Percentiles rank a stretch among this genome's conserved stretches.
Conservation (phyloP, 2,329 filamentous ascomycete genomes). For the Teratosphaeria epicoccoides region DNA sequence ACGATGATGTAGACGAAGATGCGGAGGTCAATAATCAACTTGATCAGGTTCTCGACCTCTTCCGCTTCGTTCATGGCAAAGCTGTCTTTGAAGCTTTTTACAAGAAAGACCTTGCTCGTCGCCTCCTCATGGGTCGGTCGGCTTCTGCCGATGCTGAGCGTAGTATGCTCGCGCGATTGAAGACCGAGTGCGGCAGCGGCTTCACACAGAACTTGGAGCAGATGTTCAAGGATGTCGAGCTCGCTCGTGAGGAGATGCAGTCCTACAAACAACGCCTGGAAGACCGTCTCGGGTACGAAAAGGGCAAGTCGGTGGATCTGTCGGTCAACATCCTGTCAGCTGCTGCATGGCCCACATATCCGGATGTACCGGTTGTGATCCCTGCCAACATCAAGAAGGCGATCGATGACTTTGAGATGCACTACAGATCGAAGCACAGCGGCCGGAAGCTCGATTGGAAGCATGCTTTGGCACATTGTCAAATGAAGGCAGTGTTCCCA, state of each 20-base stretch:
- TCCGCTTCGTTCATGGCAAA: conserved; percentile 94
- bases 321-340: conserved; percentile 84
- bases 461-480: conserved; percentile 82
- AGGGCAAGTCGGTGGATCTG: conserved; percentile 57
- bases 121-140: conserved; percentile 82
- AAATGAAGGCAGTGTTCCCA: conserved; percentile 69
- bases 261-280: conserved; percentile 64
- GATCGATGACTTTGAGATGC: conserved; percentile 68
- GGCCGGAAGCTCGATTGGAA: conserved; percentile 85
- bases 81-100: conserved; percentile 98
- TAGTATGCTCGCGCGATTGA: conserved; percentile 85
- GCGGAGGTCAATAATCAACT: conserved; percentile 84
- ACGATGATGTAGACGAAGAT: conserved; percentile 72
- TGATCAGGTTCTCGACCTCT: conserved; percentile 85
- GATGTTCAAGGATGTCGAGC: conserved; percentile 98
- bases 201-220: conserved; percentile 97
- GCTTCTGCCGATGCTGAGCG: conserved; percentile 91
- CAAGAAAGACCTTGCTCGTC: conserved; percentile 88
- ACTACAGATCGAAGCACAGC: conserved; percentile 83
- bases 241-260: conserved; percentile 86
- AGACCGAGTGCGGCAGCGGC: conserved; percentile 82
- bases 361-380: conserved; percentile 63
- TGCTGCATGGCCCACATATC: conserved; percentile 86
- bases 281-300: conserved; percentile 35
- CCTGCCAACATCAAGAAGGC: conserved; percentile 66